phyloP scores from a whole-genome alignment of 306 rosid genomes.

The Datisca glomerata region DNA sequence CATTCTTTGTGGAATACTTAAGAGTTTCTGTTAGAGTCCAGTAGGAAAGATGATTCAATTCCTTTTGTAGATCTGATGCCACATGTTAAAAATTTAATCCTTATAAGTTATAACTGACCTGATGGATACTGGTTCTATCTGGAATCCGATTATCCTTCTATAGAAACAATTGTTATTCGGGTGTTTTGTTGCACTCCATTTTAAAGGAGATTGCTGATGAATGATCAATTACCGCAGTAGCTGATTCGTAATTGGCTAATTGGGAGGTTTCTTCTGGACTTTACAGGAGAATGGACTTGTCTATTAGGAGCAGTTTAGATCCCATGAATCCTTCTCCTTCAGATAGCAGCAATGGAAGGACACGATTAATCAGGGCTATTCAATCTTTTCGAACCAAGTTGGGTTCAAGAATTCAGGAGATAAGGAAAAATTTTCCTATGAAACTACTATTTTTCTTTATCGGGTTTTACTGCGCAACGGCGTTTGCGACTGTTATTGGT shows the following conservation, averaged over 20 bases:
- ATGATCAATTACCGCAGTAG: too few species aligned
- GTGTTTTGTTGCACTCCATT: too few species aligned
- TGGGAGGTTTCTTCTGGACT: conserved; percentile 2
- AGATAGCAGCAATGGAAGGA: conserved; percentile 43
- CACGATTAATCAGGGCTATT: conserved; percentile 58
- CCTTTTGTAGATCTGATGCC: not conserved
- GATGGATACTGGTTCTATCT: too few species aligned
- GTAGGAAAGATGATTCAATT: not conserved
- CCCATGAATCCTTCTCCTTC: too few species aligned
- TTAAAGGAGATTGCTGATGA: too few species aligned
- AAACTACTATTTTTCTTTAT: conserved; percentile 71
- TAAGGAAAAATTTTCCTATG: conserved; percentile 59
- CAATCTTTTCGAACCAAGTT: conserved; percentile 50
- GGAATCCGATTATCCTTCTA: too few species aligned
- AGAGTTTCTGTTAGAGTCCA: not conserved
- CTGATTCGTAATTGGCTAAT: not conserved
- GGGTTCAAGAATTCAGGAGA: conserved; percentile 41
- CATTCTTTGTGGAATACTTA: not conserved
- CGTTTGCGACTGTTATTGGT: conserved; percentile 90
- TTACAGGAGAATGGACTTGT: conserved; percentile 52
- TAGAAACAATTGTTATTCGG: too few species aligned
- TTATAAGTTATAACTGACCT: too few species aligned
- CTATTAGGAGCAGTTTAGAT: conserved; percentile 53
- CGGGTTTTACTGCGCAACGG: conserved; percentile 92
- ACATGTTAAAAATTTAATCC: not conserved